Percentiles rank a stretch among this genome's conserved stretches.
These are phyloP conservation scores for Tuber aestivum DNA, from an alignment of 495 filamentous ascomycete genomes.

Conservation along the genomic window DNA sequence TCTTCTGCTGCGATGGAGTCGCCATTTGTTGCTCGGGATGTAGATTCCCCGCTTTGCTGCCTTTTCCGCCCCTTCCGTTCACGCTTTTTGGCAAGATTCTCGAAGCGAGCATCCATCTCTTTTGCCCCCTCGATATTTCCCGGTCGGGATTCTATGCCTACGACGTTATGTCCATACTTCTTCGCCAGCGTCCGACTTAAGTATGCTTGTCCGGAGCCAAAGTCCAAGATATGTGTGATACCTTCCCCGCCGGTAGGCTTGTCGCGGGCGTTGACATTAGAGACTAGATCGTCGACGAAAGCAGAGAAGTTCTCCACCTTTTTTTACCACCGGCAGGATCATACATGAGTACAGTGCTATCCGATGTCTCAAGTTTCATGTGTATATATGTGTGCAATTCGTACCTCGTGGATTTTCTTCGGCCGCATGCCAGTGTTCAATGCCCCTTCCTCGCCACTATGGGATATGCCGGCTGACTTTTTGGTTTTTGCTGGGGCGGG, in stretches of 20 bases:
- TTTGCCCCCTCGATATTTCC: conserved; percentile 80
- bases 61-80: conserved; percentile 61
- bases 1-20: conserved; percentile 47
- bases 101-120: conserved; percentile 72
- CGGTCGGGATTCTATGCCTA: conserved; percentile 83
- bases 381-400: conserved; percentile 47
- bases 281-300: conserved; percentile 51
- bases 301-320: conserved; percentile 45
- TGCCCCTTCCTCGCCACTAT: conserved; percentile 29
- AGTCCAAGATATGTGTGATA: conserved; percentile 87
- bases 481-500: conserved; percentile 13
- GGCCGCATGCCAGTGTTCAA: conserved; percentile 85
- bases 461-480: conserved; percentile 13
- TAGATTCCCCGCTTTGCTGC: conserved; percentile 51
- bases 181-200: conserved; percentile 80
- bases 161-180: conserved; percentile 77
- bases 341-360: not conserved
- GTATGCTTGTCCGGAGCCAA: conserved; percentile 94
- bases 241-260: conserved; percentile 39
- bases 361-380: not conserved
- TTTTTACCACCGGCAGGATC: conserved; percentile 41
- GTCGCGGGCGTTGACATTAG: conserved; percentile 46
- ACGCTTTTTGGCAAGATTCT: conserved; percentile 66
- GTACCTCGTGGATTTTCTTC: conserved; percentile 94
- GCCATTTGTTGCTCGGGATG: conserved; percentile 52